Base-by-base conservation (phyloP, 345 rosid genomes). In the Isatis tinctoria region DNA sequence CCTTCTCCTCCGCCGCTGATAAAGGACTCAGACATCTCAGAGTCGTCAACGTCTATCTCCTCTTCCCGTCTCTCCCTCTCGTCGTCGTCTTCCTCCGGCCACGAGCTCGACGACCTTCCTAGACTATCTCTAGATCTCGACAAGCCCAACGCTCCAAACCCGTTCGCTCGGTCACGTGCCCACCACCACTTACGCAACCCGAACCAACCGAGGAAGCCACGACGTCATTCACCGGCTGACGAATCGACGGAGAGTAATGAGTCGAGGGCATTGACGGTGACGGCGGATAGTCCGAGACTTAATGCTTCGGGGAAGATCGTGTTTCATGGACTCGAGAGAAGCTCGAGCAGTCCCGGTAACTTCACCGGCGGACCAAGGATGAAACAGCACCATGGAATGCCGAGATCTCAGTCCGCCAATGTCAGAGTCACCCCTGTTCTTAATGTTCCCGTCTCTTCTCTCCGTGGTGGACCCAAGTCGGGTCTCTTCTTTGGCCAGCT, bases 281-380 rank as follows among this genome's bases (percentile, higher is more conserved):
- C 98, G 3, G 93, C 87, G 3, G 97, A 95, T 76, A 90, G 97
- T 58, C 99, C 99, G 4, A 87, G 99, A 69, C 79, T 95, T 77
- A 95, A 95, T 52, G 88, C 99, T 0, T 95, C 97, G 5, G 99
- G 99, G 43, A 95, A 92, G 67, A 85, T 95, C 30, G 93, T 95
- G 69, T 95, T 92, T 70, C 94, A 95, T 72, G 86, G 90, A 79
- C 73, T 95, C 70, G 98, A 87, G 82, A 84, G 99, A 81, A 95
- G 99, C 65, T 90, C 98, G 1, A 95, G 99, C 65, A 95, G 98
- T 78, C 99, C 99, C 5, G 90, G 99, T 43, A 90, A 88, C 74
- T 92, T 92, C 79, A 93, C 91, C 9, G 97, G 98, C 13, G 97
- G 97, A 6, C 93, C 93, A 2, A 89, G 88, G 44, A 71, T 70